Base-by-base conservation (phyloP, 2,329 filamentous ascomycete genomes). In the Diaporthe amygdali region DNA sequence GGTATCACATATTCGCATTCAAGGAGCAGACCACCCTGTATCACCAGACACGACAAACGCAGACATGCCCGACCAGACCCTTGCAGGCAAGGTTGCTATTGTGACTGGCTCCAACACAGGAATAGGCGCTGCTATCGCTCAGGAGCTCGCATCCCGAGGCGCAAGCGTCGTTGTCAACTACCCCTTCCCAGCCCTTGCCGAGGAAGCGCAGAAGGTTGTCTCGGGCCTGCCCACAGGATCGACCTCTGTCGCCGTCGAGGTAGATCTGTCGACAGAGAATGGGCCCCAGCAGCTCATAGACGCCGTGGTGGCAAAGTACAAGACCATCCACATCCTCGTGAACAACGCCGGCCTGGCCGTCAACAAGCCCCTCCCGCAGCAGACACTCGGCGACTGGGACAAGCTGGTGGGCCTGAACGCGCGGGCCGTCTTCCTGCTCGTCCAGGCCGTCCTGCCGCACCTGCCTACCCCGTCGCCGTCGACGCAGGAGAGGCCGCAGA, bases 101-200 rank as follows among this genome's bases (percentile, higher is more conserved):
- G 81, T 91, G 39, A 82, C 81, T 15, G 84, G 84, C 39, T 82
- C 80, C 34, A 80, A 77, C 69, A 82, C 79, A 30, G 85, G 85
- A 55, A 86, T 87, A 70, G 85, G 85, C 30, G 78, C 80, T 14
- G 84, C 83, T 39, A 84, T 85, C 39, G 83, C 82, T 3, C 76
- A 77, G 34, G 84, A 85, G 66, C 79, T 87, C 2, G 79, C 84
- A 15, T 79, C 81, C 51, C 82, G 83, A 17, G 86, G 86, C 55
- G 85, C 85, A 41, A 80, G 79, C 49, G 79, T 87, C 9, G 83
- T 86, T 10, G 77, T 88, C 76, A 88, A 86, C 78, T 88, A 88
- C 76, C 83, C 84, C 1, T 82, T 78, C 55, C 52, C 79, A 2
- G 30, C 69, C 4, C 72, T 80, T n/a, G 54, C 68, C 9, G 70